Conservation (phyloP, 148 eudicot species). For the Pouteria glomerata region DNA sequence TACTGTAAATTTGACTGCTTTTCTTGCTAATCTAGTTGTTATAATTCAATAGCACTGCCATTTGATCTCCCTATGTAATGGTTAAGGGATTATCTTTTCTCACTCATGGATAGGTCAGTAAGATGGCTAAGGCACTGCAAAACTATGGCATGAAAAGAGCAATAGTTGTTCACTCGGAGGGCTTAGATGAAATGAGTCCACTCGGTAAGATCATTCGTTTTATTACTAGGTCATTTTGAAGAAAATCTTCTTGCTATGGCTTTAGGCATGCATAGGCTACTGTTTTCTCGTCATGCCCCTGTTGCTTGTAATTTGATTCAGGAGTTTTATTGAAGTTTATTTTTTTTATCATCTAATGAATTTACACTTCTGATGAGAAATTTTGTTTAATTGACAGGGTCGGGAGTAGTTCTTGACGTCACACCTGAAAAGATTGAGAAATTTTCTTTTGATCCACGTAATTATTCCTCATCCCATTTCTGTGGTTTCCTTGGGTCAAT, state of each 20-base stretch:
- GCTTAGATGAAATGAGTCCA: conserved; percentile 94
- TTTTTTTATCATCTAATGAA: not conserved
- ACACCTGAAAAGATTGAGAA: conserved; percentile 71
- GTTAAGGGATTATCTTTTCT: not conserved
- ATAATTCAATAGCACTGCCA: not conserved
- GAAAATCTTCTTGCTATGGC: not conserved
- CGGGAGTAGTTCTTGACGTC: conserved; percentile 64
- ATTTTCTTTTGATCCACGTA: conserved; percentile 73
- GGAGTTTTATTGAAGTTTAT: not conserved
- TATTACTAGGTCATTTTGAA: not conserved
- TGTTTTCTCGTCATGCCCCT: not conserved
- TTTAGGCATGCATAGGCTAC: not conserved
- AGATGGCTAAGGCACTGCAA: conserved; percentile 89
- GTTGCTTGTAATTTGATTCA: too few relatives aligned
- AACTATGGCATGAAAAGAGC: conserved; percentile 91
- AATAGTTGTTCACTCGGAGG: conserved; percentile 86
- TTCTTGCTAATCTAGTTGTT: not conserved
- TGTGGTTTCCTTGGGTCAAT: not conserved
- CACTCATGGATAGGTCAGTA: conserved; percentile 41
- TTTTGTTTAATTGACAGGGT: conserved; percentile 38
- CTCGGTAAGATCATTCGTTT: conserved; percentile 42
- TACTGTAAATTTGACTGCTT: not conserved
- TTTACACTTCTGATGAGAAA: not conserved
- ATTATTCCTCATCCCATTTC: conserved; percentile 6
- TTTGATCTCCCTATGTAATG: not conserved